Evolutionary conservation across 2,329 filamentous ascomycete genomes (phyloP).

Genomic region (Westerdykella aurantiaca): DNA sequence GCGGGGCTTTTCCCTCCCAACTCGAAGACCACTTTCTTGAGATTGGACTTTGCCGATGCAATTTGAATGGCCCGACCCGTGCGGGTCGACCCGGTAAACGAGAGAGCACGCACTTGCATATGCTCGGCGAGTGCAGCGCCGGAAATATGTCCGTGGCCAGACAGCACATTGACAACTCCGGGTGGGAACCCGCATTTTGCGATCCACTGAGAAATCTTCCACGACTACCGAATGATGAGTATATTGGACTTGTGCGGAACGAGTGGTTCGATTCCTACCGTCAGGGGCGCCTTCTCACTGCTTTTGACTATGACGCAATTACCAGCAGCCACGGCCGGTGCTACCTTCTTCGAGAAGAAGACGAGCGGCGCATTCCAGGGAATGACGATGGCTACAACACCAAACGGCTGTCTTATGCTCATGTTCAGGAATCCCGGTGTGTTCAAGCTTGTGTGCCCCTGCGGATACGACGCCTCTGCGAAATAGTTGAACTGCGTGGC

Average conservation of each 20-base stretch:
- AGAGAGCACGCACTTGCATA: slow-evolving; percentile 73
- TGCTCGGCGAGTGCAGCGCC: slow-evolving; percentile 72
- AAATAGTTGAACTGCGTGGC: slow-evolving; percentile 75
- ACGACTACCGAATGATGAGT: slow-evolving; percentile 55
- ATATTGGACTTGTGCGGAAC: slow-evolving; percentile 56
- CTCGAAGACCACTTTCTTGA: slow-evolving; percentile 81
- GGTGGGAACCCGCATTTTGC: slow-evolving; percentile 72
- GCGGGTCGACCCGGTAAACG: slow-evolving; percentile 77
- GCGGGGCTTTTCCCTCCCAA: slow-evolving; percentile 82
- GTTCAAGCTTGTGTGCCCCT: slow-evolving; percentile 65
- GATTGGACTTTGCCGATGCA: slow-evolving; percentile 67
- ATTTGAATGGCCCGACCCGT: slow-evolving; percentile 75
- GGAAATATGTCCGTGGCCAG: slow-evolving; percentile 69
- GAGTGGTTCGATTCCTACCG: slow-evolving; percentile 64
- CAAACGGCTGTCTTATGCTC: slow-evolving; percentile 70
- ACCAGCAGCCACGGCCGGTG: slow-evolving; percentile 20
- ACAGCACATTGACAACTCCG: slow-evolving; percentile 73
- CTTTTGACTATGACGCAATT: slow-evolving; percentile 26
- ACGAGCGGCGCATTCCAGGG: slow-evolving; percentile 44
- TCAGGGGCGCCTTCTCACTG: slow-evolving; percentile 52
- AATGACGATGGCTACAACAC: slow-evolving; percentile 74
- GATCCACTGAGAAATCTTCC: slow-evolving; percentile 74
- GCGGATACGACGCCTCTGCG: slow-evolving; percentile 70
- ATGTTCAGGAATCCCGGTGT: slow-evolving; percentile 49
- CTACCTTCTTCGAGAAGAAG: slow-evolving; percentile 24